A percentile compares a stretch with the other conserved stretches of the same genome.
phyloP scores from a whole-genome alignment of 352 stramenopile genomes.

The Ophiocytium majus region DNA sequence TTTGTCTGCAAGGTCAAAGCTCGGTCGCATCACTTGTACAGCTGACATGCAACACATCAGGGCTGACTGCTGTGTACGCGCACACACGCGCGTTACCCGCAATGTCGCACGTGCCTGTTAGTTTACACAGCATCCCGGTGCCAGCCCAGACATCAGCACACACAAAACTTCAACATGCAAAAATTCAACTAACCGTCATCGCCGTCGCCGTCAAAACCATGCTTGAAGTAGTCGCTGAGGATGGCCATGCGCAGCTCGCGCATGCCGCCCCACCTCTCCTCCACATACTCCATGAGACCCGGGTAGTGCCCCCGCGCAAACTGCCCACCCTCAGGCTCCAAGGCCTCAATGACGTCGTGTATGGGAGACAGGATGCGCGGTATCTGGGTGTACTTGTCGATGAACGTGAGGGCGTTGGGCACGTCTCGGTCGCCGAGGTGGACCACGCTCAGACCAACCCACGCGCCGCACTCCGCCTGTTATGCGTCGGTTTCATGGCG shows the following conservation, averaged over 20 bases:
- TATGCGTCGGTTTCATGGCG: no score
- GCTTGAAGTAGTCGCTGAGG: constrained; percentile 85
- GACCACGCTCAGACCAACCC: constrained; percentile 67
- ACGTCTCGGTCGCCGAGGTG: constrained; percentile 71
- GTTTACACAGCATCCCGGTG: no score
- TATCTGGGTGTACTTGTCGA: constrained; percentile 75
- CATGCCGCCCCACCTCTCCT: constrained; percentile 67
- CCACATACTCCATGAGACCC: constrained; percentile 65
- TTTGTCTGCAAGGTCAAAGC: no score
- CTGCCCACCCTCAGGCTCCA: constrained; percentile 43
- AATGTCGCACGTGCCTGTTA: no score
- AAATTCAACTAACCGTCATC: constrained; percentile 73
- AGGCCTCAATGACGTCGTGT: constrained; percentile 22
- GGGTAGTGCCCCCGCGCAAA: constrained; percentile 8
- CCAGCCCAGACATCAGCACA: no score
- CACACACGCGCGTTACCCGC: no score
- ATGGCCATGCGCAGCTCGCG: constrained; percentile 73
- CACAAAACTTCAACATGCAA: constrained; percentile 62
- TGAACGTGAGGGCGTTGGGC: constrained; percentile 70
- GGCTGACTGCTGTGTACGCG: no score
- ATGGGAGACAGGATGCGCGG: constrained; percentile 56
- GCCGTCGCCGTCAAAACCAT: constrained; percentile 83
- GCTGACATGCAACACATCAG: no score
- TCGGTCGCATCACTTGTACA: no score
- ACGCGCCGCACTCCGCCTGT: constrained; percentile 60